Evolutionary conservation across 345 rosid genomes (phyloP), one percentile per base, ranked within the genome.

Genomic region (Schrenkiella parvula): DNA sequence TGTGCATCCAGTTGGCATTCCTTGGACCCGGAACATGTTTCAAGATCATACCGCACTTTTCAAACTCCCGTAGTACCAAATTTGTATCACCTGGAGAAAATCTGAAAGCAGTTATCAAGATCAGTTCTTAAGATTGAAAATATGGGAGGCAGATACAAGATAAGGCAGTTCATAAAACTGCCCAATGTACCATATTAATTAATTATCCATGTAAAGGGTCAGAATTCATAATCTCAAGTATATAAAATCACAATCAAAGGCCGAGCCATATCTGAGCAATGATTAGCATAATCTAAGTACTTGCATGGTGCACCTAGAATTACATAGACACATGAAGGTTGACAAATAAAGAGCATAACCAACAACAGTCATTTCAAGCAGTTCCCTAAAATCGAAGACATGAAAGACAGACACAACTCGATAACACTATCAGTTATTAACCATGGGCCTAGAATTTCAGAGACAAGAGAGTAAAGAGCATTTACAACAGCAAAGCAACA

Each of bases 1-100:
- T 88, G 83, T 91, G 88, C 89, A 91, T 89, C 98, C 98, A 91
- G 87, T 95, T 95, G 44, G 99, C 96, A 69, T 88, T 87, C 74
- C 93, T 85, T 63, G 97, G 98, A 55, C 99, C 99, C 44, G 93
- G 91, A 80, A 89, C 82, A 87, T 95, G 98, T 75, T 87, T 95
- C 83, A 95, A 74, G 73, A 91, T 85, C 79, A 88, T 83, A 44
- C 97, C 97, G 41, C 89, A 88, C 76, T 77, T 95, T 68, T 95
- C 98, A 80, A 95, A 91, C 81, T 91, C 99, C 53, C 99, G 78
- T 64, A 91, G 79, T 62, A 95, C 93, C 64, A 86, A 80, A 83
- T 95, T 95, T 78, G 97, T 95, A 78, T 95, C 99, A 44, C 85
- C 83, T 13, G 89, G 91, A 68, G 93, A 66, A 81, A 95, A 95